A percentile compares a stretch with the other conserved stretches of the same genome.
Conservation (phyloP, 2,329 filamentous ascomycete genomes). For the Colletotrichum limetticola region DNA sequence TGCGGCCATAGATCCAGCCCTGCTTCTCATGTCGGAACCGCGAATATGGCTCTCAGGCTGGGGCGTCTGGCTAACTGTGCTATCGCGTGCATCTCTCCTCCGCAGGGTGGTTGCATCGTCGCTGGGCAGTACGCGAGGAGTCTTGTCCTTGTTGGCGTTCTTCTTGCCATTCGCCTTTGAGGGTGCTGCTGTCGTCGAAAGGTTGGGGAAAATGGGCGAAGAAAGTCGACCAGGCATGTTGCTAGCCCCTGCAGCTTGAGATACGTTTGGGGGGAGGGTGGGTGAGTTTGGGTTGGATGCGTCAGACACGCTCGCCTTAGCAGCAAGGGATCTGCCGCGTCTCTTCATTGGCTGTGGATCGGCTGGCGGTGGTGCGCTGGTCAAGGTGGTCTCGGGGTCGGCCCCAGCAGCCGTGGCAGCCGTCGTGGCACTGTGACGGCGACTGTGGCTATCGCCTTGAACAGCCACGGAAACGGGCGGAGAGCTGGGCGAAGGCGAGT, state of each 20-base stretch:
- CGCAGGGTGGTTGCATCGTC: constrained; percentile 47
- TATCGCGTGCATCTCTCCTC: constrained; percentile 50
- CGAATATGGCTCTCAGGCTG: constrained; percentile 53
- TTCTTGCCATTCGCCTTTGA: constrained; percentile 38
- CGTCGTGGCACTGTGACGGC: constrained; percentile 35
- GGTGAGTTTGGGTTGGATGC: constrained; percentile 50
- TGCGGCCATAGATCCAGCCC: constrained; percentile 43
- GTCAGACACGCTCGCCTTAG: constrained; percentile 50
- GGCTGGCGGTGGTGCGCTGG: constrained; percentile 33
- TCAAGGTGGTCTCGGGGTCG: constrained; percentile 33
- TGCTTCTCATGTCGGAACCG: constrained; percentile 30
- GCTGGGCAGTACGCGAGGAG: constrained; percentile 14
- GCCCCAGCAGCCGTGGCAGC: constrained; percentile 34
- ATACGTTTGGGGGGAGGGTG: constrained; percentile 39
- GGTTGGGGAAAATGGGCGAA: constrained; percentile 46
- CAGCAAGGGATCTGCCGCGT: constrained; percentile 51
- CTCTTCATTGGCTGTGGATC: constrained; percentile 51
- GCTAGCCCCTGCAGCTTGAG: constrained; percentile 41
- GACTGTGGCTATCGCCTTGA: constrained; percentile 35
- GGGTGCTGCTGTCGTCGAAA: constrained; percentile 36
- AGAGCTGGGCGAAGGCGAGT: constrained; percentile 49
- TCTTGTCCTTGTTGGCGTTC: constrained; percentile 40
- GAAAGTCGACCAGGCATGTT: constrained; percentile 54
- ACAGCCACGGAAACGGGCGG: constrained; percentile 33
- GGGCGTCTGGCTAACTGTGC: constrained; percentile 49